phyloP scores from a whole-genome alignment of 257 asterid species.

The Osmanthus fragrans region DNA sequence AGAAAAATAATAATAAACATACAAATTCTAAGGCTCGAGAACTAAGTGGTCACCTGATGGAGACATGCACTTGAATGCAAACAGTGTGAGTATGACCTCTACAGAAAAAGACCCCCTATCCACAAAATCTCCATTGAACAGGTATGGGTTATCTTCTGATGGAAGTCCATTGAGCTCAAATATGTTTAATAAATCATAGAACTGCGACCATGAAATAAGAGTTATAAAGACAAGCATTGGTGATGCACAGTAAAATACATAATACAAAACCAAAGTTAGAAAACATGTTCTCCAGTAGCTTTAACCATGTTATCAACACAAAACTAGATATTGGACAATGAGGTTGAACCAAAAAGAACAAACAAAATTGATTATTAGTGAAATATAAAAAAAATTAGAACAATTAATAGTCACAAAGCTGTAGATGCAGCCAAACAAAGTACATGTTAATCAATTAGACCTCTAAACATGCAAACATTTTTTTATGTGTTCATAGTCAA shows the following conservation, averaged over 20 bases:
- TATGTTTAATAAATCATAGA: constrained; percentile 85
- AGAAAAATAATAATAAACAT: background rate
- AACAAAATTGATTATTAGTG: constrained; percentile 4
- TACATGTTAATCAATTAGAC: background rate
- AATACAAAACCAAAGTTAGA: constrained; percentile 9
- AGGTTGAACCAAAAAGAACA: constrained; percentile 21
- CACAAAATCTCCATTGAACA: constrained; percentile 97
- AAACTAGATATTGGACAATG: constrained; percentile 1
- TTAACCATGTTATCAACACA: constrained; percentile 15
- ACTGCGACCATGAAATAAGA: constrained; percentile 58
- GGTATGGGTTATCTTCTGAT: constrained; percentile 94
- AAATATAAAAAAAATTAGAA: background rate
- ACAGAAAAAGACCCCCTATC: constrained; percentile 97
- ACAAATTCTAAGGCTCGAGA: background rate
- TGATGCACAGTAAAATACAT: constrained; percentile 9
- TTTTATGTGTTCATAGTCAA: too few relatives aligned
- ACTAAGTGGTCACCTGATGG: constrained; percentile 71
- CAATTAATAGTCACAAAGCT: constrained; percentile 4
- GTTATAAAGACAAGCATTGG: constrained; percentile 19
- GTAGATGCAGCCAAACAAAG: background rate
- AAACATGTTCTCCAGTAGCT: background rate
- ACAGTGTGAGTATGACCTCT: constrained; percentile 88
- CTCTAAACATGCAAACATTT: too few relatives aligned
- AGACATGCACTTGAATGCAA: constrained; percentile 97
- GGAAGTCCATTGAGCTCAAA: constrained; percentile 99